Evolutionary conservation across 345 rosid species (phyloP).

Genomic region (Salix exigua): DNA sequence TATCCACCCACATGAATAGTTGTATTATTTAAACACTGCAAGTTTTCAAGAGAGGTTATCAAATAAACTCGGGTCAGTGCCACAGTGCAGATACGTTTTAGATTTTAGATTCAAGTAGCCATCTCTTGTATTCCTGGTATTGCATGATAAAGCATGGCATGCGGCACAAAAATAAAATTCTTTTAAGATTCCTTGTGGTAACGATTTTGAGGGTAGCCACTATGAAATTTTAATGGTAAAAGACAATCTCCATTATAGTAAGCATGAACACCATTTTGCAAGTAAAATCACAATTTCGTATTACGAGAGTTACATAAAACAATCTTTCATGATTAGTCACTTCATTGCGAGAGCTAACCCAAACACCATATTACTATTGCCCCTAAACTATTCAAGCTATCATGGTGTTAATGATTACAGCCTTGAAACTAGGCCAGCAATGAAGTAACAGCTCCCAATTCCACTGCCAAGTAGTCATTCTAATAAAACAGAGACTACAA

Average conservation of each 20-base stretch:
- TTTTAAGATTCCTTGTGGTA: not conserved
- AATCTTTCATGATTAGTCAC: not conserved
- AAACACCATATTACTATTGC: slow-evolving; percentile 1
- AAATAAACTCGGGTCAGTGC: slow-evolving; percentile 35
- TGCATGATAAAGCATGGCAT: not conserved
- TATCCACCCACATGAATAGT: no score
- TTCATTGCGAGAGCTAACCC: slow-evolving; percentile 2
- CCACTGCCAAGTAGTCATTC: slow-evolving; percentile 19
- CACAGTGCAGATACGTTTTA: not conserved
- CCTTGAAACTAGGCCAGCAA: slow-evolving; percentile 13
- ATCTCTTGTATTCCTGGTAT: no score
- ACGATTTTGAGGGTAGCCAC: not conserved
- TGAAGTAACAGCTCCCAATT: slow-evolving; percentile 15
- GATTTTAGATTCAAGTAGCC: not conserved
- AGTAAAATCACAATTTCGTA: not conserved
- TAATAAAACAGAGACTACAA: slow-evolving; percentile 23
- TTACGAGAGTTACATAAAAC: not conserved
- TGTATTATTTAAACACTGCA: no score
- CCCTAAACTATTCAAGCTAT: not conserved
- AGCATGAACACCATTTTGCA: not conserved
- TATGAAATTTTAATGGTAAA: not conserved
- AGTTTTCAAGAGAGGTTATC: no score
- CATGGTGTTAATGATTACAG: slow-evolving; percentile 9
- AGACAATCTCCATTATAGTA: not conserved
- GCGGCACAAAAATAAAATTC: not conserved